These are phyloP conservation scores for Soucietia sequanensis DNA, from an alignment of 805 yeast genomes.

Conservation along the genomic window DNA sequence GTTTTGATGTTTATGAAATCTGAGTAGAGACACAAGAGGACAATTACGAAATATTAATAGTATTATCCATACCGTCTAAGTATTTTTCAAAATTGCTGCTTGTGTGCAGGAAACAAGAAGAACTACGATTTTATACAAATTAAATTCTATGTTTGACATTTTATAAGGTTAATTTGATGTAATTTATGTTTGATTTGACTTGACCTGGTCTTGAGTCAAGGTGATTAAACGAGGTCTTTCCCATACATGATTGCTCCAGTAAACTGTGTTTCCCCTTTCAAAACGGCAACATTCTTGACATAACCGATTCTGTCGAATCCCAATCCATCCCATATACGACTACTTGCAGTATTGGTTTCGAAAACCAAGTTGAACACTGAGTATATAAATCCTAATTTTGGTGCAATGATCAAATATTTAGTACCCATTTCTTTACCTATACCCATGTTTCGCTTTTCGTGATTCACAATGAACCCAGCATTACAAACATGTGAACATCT, in stretches of 20 bases:
- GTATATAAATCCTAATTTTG: conserved; percentile 72
- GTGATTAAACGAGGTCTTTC: conserved; percentile 46
- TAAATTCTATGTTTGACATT: too few relatives aligned
- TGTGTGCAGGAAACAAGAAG: too few relatives aligned
- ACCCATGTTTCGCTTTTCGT: conserved; percentile 58
- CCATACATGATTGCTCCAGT: conserved; percentile 83
- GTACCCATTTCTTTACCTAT: conserved; percentile 71
- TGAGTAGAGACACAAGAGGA: neutral
- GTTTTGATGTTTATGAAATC: too few relatives aligned
- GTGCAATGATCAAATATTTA: conserved; percentile 69
- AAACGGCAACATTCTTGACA: conserved; percentile 68
- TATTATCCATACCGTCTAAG: too few relatives aligned
- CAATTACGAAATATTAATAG: too few relatives aligned
- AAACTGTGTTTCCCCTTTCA: conserved; percentile 60
- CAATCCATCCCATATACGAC: conserved; percentile 75
- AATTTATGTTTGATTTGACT: too few relatives aligned
- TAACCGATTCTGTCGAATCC: conserved; percentile 81
- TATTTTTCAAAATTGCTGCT: too few relatives aligned
- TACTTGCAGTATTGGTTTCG: conserved; percentile 74
- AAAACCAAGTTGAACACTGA: conserved; percentile 88
- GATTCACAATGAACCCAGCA: conserved; percentile 78
- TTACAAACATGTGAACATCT: conserved; percentile 86
- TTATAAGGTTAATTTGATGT: too few relatives aligned
- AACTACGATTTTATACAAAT: too few relatives aligned
- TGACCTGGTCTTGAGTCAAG: too few relatives aligned